These are phyloP conservation scores for Malus sieversii DNA, from an alignment of 306 rosid species.

Conservation along the genomic window DNA sequence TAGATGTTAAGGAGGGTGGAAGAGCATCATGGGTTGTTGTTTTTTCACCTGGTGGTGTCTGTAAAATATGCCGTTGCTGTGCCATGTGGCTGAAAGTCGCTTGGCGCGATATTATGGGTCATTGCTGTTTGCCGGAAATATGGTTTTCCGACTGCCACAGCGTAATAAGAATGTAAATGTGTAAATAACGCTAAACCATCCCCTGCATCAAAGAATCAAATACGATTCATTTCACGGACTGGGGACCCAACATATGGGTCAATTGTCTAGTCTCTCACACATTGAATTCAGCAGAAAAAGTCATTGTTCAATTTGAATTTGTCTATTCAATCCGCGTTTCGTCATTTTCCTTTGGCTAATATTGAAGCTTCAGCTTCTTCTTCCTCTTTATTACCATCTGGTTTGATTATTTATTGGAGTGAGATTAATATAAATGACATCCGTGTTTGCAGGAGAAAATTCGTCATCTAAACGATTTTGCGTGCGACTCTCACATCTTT, in stretches of 20 bases:
- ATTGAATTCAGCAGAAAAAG: slow-evolving; percentile 2
- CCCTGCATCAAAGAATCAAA: neutral
- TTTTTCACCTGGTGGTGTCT: slow-evolving; percentile 9
- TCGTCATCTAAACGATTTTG: too few relatives aligned
- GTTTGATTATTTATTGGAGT: too few relatives aligned
- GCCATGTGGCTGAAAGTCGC: slow-evolving; percentile 5
- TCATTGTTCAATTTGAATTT: slow-evolving; percentile 10
- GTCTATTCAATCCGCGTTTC: slow-evolving; percentile 1
- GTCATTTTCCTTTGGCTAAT: neutral
- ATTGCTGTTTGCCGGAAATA: slow-evolving; percentile 10
- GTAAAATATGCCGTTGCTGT: slow-evolving; percentile 13
- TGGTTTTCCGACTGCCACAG: slow-evolving; percentile 8
- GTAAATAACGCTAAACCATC: neutral
- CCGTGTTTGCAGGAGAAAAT: too few relatives aligned
- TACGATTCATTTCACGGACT: slow-evolving; percentile 10
- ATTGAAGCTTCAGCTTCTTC: too few relatives aligned
- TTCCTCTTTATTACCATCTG: too few relatives aligned
- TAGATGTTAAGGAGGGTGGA: slow-evolving; percentile 14
- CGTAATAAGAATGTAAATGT: slow-evolving; percentile 5
- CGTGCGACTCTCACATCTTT: too few relatives aligned
- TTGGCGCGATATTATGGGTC: neutral
- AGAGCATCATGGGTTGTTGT: slow-evolving; percentile 14
- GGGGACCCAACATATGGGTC: slow-evolving; percentile 16
- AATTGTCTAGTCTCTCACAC: neutral
- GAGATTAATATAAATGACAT: too few relatives aligned